Base-by-base conservation (phyloP, 371 early-diverging fungal genomes). In the Nosema bombycis region DNA sequence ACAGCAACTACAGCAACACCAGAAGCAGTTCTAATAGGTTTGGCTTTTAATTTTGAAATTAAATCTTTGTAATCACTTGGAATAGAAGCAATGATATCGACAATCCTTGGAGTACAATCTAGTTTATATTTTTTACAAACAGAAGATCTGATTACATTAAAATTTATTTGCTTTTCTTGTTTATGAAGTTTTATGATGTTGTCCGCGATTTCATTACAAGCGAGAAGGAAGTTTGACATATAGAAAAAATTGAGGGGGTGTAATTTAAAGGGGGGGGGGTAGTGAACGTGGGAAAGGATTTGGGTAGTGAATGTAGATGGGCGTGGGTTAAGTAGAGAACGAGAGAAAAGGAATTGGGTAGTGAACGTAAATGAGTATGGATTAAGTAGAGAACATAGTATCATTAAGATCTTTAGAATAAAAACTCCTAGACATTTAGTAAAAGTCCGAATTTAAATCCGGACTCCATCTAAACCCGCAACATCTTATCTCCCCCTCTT, bases 1-100 rank as follows among this genome's bases (percentile, higher is more conserved):
- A 99, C 98, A 37, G 99, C 99, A 0, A 99, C 98, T 6, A 99
- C 96, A 36, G 98, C 98, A 78, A 94, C 93, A 67, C 98, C 98
- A 28, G 93, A 93, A 0, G 98, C 98, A 0, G 99, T 97, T 80
- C 99, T 88, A 62, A 99, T 90, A 15, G 99, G 99, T 86, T 96
- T 97, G 46, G 96, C 97, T 78, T 91, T 90, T 14, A 99, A 87
- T 72, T 89, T 89, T 0, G 94, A 92, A 38, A 96, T 87, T 14
- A 98, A 88, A 32, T 87, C 88, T 70, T 89, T 90, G 86, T 96
- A 90, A 78, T 94, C 91, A 78, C 93, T 92, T 0, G 99, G 98
- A 75, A 98, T 95, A 26, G 94, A 94, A 12, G 95, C 92, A 72
- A 99, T 94, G 66, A 99, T 96, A 84, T 99, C 98, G n/a, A 94